Conservation (phyloP, 352 stramenopile species). For the Blastocystis sp. region DNA sequence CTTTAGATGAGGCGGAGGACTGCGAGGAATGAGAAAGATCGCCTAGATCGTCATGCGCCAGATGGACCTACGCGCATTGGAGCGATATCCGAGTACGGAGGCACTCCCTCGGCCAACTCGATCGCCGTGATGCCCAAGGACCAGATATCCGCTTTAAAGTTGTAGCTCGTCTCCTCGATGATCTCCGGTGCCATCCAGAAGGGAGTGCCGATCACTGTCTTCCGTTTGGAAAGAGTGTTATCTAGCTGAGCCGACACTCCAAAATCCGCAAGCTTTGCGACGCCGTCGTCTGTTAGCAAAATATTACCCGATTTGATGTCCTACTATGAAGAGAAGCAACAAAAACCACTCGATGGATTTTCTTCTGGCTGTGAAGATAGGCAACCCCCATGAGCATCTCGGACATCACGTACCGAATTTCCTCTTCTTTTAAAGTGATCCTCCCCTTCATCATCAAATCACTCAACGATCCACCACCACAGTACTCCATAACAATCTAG, state of each 20-base stretch:
- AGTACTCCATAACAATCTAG: slow-evolving; percentile 65
- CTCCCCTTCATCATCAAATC: slow-evolving; percentile 57
- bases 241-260: slow-evolving; percentile 84
- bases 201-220: slow-evolving; percentile 84
- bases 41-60: slow-evolving; percentile 66
- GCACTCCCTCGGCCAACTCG: slow-evolving; percentile 25
- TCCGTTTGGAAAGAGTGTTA: slow-evolving; percentile 93
- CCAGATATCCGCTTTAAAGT: slow-evolving; percentile 40
- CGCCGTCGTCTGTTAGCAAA: slow-evolving; percentile 62
- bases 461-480: slow-evolving; percentile 52
- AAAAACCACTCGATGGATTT: slow-evolving; percentile 63
- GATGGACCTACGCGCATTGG: slow-evolving; percentile 75
- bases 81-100: slow-evolving; percentile 67
- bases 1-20: slow-evolving; percentile 76
- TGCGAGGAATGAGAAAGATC: slow-evolving; percentile 94
- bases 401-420: slow-evolving; percentile 56
- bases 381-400: slow-evolving; percentile 34
- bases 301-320: slow-evolving; percentile 66
- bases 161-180: neutral
- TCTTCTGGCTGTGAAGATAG: slow-evolving; percentile 63
- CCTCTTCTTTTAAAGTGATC: slow-evolving; percentile 34
- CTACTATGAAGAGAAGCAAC: slow-evolving; percentile 80
- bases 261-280: slow-evolving; percentile 65
- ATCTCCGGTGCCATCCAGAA: slow-evolving; percentile 55
- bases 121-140: slow-evolving; percentile 66